These are phyloP conservation scores for Aphanomyces astaci DNA, from an alignment of 352 stramenopile genomes.

Conservation along the genomic window DNA sequence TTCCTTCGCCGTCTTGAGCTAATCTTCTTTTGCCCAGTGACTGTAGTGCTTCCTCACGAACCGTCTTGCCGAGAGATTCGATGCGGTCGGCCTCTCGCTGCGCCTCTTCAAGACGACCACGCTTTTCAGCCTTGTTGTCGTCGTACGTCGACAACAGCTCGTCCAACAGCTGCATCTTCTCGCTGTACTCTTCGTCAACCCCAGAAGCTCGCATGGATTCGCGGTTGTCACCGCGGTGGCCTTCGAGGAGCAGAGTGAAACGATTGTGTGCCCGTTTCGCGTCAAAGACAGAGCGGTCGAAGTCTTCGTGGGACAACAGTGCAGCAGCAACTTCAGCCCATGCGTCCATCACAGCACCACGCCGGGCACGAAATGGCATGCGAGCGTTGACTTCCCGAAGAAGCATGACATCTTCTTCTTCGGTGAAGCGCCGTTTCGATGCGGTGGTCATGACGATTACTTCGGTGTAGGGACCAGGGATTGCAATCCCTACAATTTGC, in stretches of 20 bases:
- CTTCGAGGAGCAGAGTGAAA: not conserved
- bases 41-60: too few relatives aligned
- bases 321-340: not conserved
- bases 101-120: not conserved
- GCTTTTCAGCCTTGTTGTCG: not conserved
- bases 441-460: not conserved
- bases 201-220: not conserved
- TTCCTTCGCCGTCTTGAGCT: too few relatives aligned
- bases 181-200: not conserved
- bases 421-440: not conserved
- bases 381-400: not conserved
- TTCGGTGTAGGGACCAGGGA: not conserved
- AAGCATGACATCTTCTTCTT: not conserved
- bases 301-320: not conserved
- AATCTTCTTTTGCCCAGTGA: not conserved
- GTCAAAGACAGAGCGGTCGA: not conserved
- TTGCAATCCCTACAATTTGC: not conserved
- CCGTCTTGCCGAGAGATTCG: not conserved
- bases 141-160: not conserved
- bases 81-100: not conserved
- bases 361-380: not conserved
- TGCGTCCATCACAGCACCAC: not conserved
- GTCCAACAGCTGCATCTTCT: not conserved
- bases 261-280: not conserved
- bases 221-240: not conserved